These are phyloP conservation scores for Camelina sativa DNA, from an alignment of 345 rosid species.

Conservation along the genomic window DNA sequence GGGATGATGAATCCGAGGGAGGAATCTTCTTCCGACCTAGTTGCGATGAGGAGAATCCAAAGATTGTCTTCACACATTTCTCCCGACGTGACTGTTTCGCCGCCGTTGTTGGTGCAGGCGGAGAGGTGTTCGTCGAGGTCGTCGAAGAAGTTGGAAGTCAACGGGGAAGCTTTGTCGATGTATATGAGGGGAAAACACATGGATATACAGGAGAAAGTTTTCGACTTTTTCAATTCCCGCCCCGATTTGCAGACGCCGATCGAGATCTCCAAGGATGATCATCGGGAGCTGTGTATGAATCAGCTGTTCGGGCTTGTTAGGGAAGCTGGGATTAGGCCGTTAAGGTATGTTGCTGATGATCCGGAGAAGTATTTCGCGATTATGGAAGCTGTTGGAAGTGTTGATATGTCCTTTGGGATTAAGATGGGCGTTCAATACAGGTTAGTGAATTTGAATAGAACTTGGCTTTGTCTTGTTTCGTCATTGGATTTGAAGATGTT, in stretches of 20 bases:
- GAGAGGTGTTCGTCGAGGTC: conserved; percentile 50
- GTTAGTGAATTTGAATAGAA: conserved; percentile 24
- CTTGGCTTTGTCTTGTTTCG: background rate
- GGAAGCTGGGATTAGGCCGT: conserved; percentile 83
- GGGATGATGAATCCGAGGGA: conserved; percentile 29
- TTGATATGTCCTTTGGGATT: conserved; percentile 93
- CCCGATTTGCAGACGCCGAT: conserved; percentile 91
- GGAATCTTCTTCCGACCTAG: conserved; percentile 30
- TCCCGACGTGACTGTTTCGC: conserved; percentile 22
- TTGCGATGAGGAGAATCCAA: conserved; percentile 59
- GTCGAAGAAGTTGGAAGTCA: conserved; percentile 58
- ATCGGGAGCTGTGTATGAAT: conserved; percentile 87
- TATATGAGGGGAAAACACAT: conserved; percentile 81
- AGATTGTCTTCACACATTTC: conserved; percentile 61
- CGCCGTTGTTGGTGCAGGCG: conserved; percentile 43
- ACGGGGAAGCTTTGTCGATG: conserved; percentile 48
- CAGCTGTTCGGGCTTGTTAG: conserved; percentile 74
- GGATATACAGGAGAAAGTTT: conserved; percentile 79
- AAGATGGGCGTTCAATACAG: conserved; percentile 96
- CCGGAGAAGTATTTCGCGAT: conserved; percentile 85
- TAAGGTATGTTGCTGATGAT: conserved; percentile 69
- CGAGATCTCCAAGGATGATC: conserved; percentile 79
- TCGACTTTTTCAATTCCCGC: conserved; percentile 61
- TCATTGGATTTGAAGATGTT: background rate
- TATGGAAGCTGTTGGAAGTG: conserved; percentile 80